Evolutionary conservation across 202 grass and related monocot species (phyloP).

Genomic region (Schoenoplectus tabernaemontani): DNA sequence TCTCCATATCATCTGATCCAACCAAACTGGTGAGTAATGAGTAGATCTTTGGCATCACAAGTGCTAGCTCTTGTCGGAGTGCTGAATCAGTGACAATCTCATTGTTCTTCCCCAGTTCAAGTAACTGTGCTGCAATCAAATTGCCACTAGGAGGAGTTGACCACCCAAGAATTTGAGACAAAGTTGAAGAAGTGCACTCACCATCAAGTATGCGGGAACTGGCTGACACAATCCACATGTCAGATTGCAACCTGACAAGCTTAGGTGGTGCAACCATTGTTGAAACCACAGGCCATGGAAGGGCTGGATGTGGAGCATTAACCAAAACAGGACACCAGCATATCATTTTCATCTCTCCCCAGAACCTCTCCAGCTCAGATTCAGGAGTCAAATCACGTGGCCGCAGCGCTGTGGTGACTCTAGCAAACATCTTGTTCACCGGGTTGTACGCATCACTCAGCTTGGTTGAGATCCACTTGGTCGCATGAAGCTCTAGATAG

Average conservation of each 20-base stretch:
- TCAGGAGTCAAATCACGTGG: slow-evolving; percentile 53
- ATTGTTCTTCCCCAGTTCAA: slow-evolving; percentile 97
- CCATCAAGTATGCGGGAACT: slow-evolving; percentile 94
- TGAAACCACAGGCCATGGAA: slow-evolving; percentile 87
- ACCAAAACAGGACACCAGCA: slow-evolving; percentile 96
- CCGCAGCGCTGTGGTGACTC: slow-evolving; percentile 57
- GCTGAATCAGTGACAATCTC: slow-evolving; percentile 78
- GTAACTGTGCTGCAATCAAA: slow-evolving; percentile 92
- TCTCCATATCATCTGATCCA: slow-evolving; percentile 97
- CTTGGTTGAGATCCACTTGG: slow-evolving; percentile 67
- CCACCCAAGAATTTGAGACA: slow-evolving; percentile 81
- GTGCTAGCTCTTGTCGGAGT: slow-evolving; percentile 81
- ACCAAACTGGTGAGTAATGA: slow-evolving; percentile 68
- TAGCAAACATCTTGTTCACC: slow-evolving; percentile 70
- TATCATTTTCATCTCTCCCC: slow-evolving; percentile 87
- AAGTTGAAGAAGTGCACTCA: slow-evolving; percentile 77
- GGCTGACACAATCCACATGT: slow-evolving; percentile 97
- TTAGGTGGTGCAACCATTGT: slow-evolving; percentile 89
- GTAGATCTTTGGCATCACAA: slow-evolving; percentile 95
- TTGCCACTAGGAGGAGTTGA: slow-evolving; percentile 74
- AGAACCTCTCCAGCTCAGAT: slow-evolving; percentile 77
- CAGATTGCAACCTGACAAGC: slow-evolving; percentile 75
- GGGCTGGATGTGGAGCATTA: slow-evolving; percentile 52
- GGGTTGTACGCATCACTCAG: slow-evolving; percentile 46
- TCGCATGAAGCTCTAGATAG: slow-evolving; percentile 86